Evolutionary conservation across 2,329 filamentous ascomycete genomes (phyloP).

Genomic region (Colletotrichum costaricense): DNA sequence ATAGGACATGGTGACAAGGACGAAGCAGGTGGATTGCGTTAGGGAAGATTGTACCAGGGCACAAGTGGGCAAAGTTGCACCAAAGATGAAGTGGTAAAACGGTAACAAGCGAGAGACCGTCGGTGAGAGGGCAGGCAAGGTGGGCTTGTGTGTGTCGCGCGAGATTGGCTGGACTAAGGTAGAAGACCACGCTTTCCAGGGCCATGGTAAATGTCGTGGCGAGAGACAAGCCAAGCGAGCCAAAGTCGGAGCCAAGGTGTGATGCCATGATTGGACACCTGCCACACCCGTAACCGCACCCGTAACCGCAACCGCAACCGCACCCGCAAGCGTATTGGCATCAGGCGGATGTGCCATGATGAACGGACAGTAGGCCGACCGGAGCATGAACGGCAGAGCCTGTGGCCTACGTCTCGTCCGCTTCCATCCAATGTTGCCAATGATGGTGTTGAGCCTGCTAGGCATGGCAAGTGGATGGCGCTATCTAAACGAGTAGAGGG

Average conservation of each 20-base stretch:
- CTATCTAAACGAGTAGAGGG: background rate
- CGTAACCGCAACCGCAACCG: background rate
- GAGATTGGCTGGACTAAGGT: conserved; percentile 9
- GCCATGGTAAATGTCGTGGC: conserved; percentile 20
- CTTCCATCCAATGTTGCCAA: background rate
- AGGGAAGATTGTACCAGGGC: background rate
- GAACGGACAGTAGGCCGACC: background rate
- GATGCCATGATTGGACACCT: background rate
- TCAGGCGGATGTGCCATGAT: background rate
- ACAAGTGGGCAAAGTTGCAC: conserved; percentile 10
- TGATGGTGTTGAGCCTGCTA: background rate
- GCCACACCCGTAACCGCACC: background rate
- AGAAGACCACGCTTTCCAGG: conserved; percentile 22
- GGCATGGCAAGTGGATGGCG: background rate
- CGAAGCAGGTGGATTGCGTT: background rate
- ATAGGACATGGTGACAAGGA: background rate
- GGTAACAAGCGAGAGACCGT: conserved; percentile 23
- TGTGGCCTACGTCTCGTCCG: background rate
- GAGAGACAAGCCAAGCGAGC: background rate
- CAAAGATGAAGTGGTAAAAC: conserved; percentile 26
- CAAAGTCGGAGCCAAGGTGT: background rate
- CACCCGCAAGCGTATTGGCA: background rate
- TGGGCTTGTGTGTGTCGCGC: conserved; percentile 6
- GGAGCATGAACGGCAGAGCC: background rate
- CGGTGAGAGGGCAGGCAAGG: background rate